phyloP scores from a whole-genome alignment of 1,139 yeast species.

The Blastobotrys capitulatus region DNA sequence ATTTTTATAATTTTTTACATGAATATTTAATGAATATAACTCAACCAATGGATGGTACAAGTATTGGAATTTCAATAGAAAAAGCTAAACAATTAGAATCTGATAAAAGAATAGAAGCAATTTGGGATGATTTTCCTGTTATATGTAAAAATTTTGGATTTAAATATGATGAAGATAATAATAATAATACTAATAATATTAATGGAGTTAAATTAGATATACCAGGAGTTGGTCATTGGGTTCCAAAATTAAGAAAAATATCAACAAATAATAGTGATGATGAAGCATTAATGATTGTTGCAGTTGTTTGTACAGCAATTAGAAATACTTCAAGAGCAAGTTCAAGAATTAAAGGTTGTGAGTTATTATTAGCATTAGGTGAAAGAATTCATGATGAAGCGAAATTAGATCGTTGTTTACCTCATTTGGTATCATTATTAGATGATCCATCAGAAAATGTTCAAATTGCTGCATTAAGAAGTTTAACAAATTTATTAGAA shows the following conservation, averaged over 20 bases:
- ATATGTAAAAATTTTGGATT: constrained; percentile 47
- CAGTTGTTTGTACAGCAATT: constrained; percentile 58
- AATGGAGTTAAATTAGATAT: constrained; percentile 43
- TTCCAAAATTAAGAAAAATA: constrained; percentile 19
- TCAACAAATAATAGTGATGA: constrained; percentile 36
- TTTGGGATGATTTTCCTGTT: constrained; percentile 51
- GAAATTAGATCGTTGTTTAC: constrained; percentile 79
- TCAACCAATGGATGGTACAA: constrained; percentile 22
- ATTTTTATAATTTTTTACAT: constrained; percentile 66
- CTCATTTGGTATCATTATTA: constrained; percentile 58
- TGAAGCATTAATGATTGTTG: constrained; percentile 58
- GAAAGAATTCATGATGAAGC: constrained; percentile 77
- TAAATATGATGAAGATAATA: constrained; percentile 27
- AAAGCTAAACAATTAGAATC: constrained; percentile 39
- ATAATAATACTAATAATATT: background rate
- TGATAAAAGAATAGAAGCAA: constrained; percentile 54
- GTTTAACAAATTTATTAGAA: constrained; percentile 48
- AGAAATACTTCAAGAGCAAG: constrained; percentile 59
- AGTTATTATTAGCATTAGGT: constrained; percentile 67
- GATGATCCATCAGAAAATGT: constrained; percentile 54
- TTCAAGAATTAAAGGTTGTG: constrained; percentile 66
- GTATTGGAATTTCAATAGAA: constrained; percentile 9
- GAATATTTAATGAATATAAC: constrained; percentile 52
- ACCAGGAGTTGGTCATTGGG: constrained; percentile 39
- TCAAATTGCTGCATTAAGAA: constrained; percentile 41